Base-by-base conservation (phyloP, 345 rosid genomes). In the Linum lewisii region DNA sequence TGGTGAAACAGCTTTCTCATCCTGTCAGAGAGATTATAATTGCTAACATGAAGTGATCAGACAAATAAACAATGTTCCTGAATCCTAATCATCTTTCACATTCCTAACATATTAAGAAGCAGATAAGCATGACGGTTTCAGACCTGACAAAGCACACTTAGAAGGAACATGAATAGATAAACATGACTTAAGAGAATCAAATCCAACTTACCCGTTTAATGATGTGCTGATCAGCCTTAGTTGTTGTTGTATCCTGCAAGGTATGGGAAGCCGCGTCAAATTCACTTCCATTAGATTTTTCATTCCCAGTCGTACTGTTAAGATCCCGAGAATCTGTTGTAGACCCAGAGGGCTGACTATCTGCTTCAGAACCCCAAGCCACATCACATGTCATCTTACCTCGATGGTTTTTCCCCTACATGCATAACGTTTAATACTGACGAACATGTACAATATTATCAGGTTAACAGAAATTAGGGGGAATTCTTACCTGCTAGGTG, bases 201-300 rank as follows among this genome's bases (percentile, higher is more conserved):
- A 63, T 67, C 72, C 61, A 73, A 19, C 42, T 64, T 66, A 90
- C 82, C 85, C 80, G 75, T 53, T 76, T 77, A 71, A 63, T 57
- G 42, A 69, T 66, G 57, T 57, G 68, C 58, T 72, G 80, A 57
- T 76, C 83, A 60, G 47, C 63, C 61, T 60, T n/a, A n/a, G n/a
- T 68, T 53, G 72, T 76, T 65, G 53, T 49, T 70, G 72, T 69
- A 64, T 73, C 73, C 15, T 36, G 74, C 58, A 64, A 68, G 55
- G 67, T 66, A 58, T 74, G 63, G 58, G 75, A 74, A 75, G 66
- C 78, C 29, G 64, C 68, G 55, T 61, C 81, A 44, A 58, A 54
- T 71, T 80, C 87, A 18, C 79, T 65, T 62, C 77, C 95, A 72
- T 42, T 67, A 66, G 73, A 66, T 68, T 67, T 81, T 47, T 72